Percentiles rank a stretch among this genome's conserved stretches.
Conservation (phyloP, 345 rosid species). For the Citrus australasica region DNA sequence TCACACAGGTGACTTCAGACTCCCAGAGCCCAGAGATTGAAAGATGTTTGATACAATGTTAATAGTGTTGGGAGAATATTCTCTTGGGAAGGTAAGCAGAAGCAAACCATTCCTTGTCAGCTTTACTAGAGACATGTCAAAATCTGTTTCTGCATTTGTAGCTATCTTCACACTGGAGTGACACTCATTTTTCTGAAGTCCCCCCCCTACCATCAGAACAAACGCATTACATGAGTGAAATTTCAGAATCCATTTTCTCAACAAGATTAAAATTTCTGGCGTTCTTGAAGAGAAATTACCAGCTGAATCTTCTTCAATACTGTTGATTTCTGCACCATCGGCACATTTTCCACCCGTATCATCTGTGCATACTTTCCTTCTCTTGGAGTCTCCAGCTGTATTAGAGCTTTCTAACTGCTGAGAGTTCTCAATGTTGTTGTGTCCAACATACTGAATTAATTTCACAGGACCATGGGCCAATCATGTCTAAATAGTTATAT, state of each 20-base stretch:
- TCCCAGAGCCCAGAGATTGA: conserved; percentile 52
- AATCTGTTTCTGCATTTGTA: conserved; percentile 24
- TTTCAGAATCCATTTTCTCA: neutral
- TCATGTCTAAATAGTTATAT: neutral
- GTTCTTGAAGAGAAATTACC: conserved; percentile 4
- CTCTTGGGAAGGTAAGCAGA: conserved; percentile 55
- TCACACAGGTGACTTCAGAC: conserved; percentile 61
- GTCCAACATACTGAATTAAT: conserved; percentile 38
- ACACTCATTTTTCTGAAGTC: conserved; percentile 19
- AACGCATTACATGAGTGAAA: neutral
- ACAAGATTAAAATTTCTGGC: conserved; percentile 1
- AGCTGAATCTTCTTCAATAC: conserved; percentile 39
- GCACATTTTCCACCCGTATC: conserved; percentile 20
- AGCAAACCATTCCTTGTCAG: conserved; percentile 80
- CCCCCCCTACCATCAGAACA: conserved; percentile 32
- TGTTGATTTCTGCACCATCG: conserved; percentile 14
- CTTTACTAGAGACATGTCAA: conserved; percentile 79
- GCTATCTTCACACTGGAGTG: conserved; percentile 22
- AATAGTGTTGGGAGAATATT: conserved; percentile 36
- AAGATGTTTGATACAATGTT: conserved; percentile 49
- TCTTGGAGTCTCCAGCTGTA: conserved; percentile 33
- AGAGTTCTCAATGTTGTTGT: conserved; percentile 20
- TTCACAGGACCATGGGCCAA: neutral
- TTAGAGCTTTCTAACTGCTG: conserved; percentile 24
- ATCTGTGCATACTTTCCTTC: conserved; percentile 42